Conservation (phyloP, 306 rosid species). For the Canavalia ensiformis region DNA sequence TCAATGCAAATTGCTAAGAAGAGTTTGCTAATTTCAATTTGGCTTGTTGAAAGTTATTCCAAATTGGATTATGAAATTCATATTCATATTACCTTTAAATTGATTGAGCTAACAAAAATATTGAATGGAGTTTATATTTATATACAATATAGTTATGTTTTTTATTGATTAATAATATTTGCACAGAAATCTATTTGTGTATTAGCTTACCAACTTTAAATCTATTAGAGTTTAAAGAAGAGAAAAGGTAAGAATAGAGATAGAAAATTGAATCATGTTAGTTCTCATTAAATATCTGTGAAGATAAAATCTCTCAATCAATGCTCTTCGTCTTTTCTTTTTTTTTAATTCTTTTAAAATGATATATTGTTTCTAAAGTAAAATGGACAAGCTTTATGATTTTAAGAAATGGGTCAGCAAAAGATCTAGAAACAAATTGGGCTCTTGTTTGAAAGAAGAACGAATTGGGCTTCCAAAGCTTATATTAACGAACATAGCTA, state of each 20-base stretch:
- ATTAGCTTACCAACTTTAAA: neutral
- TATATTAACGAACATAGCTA: neutral
- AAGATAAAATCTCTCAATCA: neutral
- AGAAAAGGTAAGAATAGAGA: neutral
- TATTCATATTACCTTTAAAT: neutral
- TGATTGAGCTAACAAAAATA: neutral
- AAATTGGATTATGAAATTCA: no score
- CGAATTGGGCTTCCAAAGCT: neutral
- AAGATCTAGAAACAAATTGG: neutral
- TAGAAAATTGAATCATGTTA: neutral
- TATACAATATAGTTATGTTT: neutral
- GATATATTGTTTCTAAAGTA: no score
- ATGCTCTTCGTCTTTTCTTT: no score
- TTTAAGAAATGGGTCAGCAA: neutral
- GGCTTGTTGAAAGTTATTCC: neutral
- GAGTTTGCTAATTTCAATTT: neutral
- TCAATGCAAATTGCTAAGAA: neutral
- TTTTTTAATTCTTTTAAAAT: no score
- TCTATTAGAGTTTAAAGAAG: neutral
- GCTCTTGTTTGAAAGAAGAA: neutral
- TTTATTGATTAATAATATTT: neutral
- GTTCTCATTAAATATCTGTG: neutral
- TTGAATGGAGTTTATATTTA: neutral
- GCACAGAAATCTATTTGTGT: neutral
- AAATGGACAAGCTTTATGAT: neutral